These are phyloP conservation scores for Claviceps capensis DNA, from an alignment of 2,329 filamentous ascomycete genomes.

Conservation along the genomic window DNA sequence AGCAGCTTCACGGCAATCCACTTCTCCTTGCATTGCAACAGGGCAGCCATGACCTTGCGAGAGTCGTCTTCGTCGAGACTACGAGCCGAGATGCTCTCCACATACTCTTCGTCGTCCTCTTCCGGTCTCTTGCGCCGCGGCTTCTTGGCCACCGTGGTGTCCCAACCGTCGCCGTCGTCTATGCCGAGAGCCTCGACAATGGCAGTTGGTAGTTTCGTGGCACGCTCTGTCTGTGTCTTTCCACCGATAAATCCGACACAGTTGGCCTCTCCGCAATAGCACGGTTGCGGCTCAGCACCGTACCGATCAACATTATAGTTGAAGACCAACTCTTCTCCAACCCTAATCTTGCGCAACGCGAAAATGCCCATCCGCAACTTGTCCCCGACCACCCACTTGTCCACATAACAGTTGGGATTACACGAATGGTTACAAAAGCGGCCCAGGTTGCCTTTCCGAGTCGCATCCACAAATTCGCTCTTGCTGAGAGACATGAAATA, in stretches of 20 bases:
- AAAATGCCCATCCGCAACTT: conserved; percentile 99
- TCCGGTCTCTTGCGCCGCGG: conserved; percentile 82
- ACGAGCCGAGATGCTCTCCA: conserved; percentile 73
- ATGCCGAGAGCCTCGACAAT: conserved; percentile 94
- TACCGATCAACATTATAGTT: conserved; percentile 99
- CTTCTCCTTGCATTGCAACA: conserved; percentile 98
- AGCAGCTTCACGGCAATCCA: conserved; percentile 97
- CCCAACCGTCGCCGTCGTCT: conserved; percentile 84
- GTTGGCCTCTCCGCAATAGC: conserved; percentile 89
- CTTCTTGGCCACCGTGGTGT: conserved; percentile 77
- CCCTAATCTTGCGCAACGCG: conserved; percentile 67
- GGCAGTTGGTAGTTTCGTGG: conserved; percentile 76
- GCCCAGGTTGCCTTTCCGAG: conserved; percentile 88
- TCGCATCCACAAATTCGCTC: conserved; percentile 93
- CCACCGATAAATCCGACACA: conserved; percentile 95
- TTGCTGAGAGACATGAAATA: conserved; percentile 99
- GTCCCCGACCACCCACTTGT: conserved; percentile 97
- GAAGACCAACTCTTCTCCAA: conserved; percentile 92
- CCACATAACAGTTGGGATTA: conserved; percentile 96
- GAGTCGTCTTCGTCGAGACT: conserved; percentile 71
- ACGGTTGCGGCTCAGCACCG: conserved; percentile 89
- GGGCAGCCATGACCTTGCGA: conserved; percentile 86
- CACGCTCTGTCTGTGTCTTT: conserved; percentile 92
- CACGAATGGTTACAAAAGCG: conserved; percentile 99
- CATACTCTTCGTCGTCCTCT: conserved; percentile 91